Conservation (phyloP, 768 basidiomycete genomes). For the Leccinum ochraceum region DNA sequence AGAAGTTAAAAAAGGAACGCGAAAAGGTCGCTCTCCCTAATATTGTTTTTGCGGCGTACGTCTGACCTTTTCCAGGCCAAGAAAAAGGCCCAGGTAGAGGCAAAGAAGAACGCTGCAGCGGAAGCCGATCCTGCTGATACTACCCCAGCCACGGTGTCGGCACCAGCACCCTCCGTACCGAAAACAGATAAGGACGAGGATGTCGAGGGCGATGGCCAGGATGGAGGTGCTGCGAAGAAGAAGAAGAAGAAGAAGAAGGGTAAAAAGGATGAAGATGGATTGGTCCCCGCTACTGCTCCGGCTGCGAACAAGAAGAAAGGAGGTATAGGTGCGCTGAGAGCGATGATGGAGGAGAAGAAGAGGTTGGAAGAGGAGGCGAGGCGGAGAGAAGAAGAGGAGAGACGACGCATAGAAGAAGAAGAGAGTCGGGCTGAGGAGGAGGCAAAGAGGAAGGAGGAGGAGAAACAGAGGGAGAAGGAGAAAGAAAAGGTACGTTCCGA, state of each 20-base stretch:
- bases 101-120: conserved; percentile 59
- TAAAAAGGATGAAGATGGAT: conserved; percentile 73
- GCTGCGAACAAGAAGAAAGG: conserved; percentile 68
- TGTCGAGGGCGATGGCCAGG: conserved; percentile 69
- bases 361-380: conserved; percentile 82
- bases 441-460: conserved; percentile 74
- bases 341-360: conserved; percentile 92
- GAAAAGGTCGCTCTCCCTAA: conserved; percentile 69
- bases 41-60: conserved; percentile 7
- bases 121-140: conserved; percentile 35
- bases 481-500: conserved; percentile 69
- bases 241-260: conserved; percentile 85
- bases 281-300: conserved; percentile 42
- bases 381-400: conserved; percentile 72
- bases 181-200: conserved; percentile 50
- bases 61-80: conserved; percentile 48
- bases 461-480: conserved; percentile 81
- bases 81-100: conserved; percentile 84
- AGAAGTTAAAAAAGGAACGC: conserved; percentile 93
- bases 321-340: conserved; percentile 81
- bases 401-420: conserved; percentile 84
- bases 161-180: conserved; percentile 31
- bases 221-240: conserved; percentile 52
- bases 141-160: conserved; percentile 4
- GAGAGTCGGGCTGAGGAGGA: conserved; percentile 79